Base-by-base conservation (phyloP, 2,329 filamentous ascomycete genomes). In the Colletotrichum sp. region DNA sequence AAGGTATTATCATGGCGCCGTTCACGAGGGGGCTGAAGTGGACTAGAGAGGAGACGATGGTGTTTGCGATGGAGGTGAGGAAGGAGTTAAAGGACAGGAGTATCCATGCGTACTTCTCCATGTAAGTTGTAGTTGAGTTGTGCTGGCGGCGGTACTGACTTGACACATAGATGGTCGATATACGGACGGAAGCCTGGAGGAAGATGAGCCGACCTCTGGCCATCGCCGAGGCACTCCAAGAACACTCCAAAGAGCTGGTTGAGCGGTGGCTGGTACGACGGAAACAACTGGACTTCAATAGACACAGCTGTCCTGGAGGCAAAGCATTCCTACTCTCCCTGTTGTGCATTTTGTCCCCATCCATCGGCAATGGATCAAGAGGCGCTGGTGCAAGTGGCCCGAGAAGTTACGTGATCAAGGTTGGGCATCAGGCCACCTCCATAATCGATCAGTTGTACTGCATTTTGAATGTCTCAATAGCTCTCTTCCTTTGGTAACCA, bases 31-130 rank as follows among this genome's bases (percentile, higher is more conserved):
- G n/a, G 6, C 21, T 76, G 12, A 64, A 57, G 7, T 72, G 73
- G 73, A 52, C 64, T 8, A 60, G n/a, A 30, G 39, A 57, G 12
- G 69, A 76, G 36, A 55, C 63, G 5, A n/a, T 64, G 26, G 36
- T 71, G 5, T 69, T 76, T 28, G 28, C 57, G 24, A 30, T 28
- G 68, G 55, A 71, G 26, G 57, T 64, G 26, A 77, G 79, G n/a
- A 78, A 76, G 59, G 80, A 82, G 24, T 62, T 82, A 26, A 75
- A 65, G 65, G 77, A 80, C 39, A 69, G 59, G 24, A 79, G 52
- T 7, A 77, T 81, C 9, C 81, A 83, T 76, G 77, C 78, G 5
- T 83, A 81, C 57, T 81, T 84, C 81, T 82, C 83, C n/a, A 81
- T 85, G 83, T 64, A 24, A 64, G 68, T 52, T 44, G 55, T 21